These are phyloP conservation scores for Cadophora malorum DNA, from an alignment of 2,329 filamentous ascomycete species.

Conservation along the genomic window DNA sequence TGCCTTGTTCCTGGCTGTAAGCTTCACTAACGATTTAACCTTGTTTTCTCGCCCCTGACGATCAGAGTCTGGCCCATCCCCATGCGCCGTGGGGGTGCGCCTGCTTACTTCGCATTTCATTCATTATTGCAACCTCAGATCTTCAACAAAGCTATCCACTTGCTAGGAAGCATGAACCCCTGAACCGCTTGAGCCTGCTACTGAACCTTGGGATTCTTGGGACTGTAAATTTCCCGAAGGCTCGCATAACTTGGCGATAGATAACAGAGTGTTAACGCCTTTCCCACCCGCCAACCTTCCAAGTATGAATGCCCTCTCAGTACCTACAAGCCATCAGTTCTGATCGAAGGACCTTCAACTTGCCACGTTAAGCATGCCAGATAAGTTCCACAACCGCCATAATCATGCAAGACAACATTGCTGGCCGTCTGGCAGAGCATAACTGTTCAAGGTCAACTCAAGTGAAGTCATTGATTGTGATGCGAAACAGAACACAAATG, in stretches of 20 bases:
- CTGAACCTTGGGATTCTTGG: neutral
- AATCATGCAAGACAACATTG: no score
- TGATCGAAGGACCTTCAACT: neutral
- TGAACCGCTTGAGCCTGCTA: neutral
- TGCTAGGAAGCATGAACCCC: neutral
- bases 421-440: neutral
- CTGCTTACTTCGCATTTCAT: neutral
- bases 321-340: neutral
- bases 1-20: neutral
- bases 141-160: neutral
- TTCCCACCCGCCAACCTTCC: no score
- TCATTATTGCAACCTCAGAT: neutral
- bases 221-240: conserved; percentile 6
- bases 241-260: conserved; percentile 12
- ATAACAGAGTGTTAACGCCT: no score
- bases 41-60: neutral
- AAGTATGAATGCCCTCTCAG: no score
- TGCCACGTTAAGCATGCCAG: neutral
- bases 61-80: neutral
- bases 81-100: neutral
- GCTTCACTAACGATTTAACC: neutral
- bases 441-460: neutral
- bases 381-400: neutral
- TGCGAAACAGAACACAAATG: neutral
- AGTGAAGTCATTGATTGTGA: neutral